Percentiles rank a stretch among this genome's conserved stretches.
Evolutionary conservation across 1,139 yeast genomes (phyloP).

Genomic region (Yamadazyma sp.): DNA sequence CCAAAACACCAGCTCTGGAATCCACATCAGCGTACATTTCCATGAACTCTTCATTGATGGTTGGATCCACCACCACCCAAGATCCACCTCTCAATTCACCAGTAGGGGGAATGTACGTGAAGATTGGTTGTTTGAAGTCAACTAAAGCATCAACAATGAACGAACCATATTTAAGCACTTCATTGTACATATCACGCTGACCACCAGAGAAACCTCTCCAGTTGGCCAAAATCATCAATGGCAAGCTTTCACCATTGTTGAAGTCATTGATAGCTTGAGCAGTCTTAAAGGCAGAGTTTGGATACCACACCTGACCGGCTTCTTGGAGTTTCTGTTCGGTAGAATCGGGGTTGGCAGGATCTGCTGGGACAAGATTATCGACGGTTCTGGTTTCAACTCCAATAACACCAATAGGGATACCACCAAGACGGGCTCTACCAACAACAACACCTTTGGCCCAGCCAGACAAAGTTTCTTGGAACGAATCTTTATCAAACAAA

Average conservation of each 20-base stretch:
- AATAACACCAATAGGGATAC: conserved; percentile 97
- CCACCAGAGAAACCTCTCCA: conserved; percentile 99
- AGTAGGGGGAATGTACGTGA: conserved; percentile 94
- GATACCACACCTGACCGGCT: conserved; percentile 99
- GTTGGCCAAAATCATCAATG: conserved; percentile 95
- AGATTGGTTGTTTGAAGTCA: conserved; percentile 93
- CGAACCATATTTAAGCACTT: conserved; percentile 94
- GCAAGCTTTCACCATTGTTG: conserved; percentile 96
- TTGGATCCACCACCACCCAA: conserved; percentile 99
- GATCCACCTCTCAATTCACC: conserved; percentile 99
- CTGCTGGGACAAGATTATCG: conserved; percentile 92
- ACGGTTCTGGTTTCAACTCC: conserved; percentile 91
- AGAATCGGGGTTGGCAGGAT: conserved; percentile 95
- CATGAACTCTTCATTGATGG: conserved; percentile 95
- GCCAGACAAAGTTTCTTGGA: conserved; percentile 96
- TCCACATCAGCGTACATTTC: conserved; percentile 98
- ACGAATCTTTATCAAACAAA: conserved; percentile 85
- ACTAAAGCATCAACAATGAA: conserved; percentile 95
- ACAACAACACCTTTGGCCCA: conserved; percentile 99
- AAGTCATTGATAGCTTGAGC: conserved; percentile 98
- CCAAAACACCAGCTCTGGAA: conserved; percentile 97
- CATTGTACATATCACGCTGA: conserved; percentile 98
- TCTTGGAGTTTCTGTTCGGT: conserved; percentile 87
- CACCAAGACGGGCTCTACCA: conserved; percentile 98
- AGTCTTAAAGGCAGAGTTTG: conserved; percentile 97